A percentile compares a stretch with the other conserved stretches of the same genome.
Evolutionary conservation across 2,329 filamentous ascomycete species (phyloP).

Genomic region (Aureobasidium sp.): DNA sequence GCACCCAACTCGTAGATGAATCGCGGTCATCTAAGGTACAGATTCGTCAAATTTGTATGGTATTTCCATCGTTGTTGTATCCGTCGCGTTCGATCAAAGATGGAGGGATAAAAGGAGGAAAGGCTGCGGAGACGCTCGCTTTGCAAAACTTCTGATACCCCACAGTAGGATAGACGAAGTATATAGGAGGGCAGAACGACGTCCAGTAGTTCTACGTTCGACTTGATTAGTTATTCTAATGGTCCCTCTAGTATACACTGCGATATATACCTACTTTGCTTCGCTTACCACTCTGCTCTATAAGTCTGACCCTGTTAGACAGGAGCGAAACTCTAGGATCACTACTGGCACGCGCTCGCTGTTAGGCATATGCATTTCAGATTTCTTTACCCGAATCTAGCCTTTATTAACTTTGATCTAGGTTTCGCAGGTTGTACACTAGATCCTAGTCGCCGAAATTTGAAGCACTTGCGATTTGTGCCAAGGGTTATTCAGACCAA

Average conservation of each 20-base stretch:
- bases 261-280: no score
- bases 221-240: no score
- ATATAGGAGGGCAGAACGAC: no score
- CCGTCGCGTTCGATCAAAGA: neutral
- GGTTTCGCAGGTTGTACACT: neutral
- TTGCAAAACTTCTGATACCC: neutral
- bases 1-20: neutral
- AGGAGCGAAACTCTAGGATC: neutral
- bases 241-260: no score
- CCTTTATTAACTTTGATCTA: neutral
- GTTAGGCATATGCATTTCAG: neutral
- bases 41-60: neutral
- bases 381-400: neutral
- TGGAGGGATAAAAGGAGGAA: neutral
- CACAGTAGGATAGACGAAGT: no score
- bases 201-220: no score
- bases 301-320: neutral
- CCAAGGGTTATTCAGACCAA: neutral
- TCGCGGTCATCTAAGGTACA: neutral
- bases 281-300: no score
- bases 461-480: neutral
- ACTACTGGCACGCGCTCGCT: neutral
- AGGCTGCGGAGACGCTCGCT: neutral
- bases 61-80: neutral
- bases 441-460: neutral